These are phyloP conservation scores for Fraxinus dipetala DNA, from an alignment of 305 asterid species.

Conservation along the genomic window DNA sequence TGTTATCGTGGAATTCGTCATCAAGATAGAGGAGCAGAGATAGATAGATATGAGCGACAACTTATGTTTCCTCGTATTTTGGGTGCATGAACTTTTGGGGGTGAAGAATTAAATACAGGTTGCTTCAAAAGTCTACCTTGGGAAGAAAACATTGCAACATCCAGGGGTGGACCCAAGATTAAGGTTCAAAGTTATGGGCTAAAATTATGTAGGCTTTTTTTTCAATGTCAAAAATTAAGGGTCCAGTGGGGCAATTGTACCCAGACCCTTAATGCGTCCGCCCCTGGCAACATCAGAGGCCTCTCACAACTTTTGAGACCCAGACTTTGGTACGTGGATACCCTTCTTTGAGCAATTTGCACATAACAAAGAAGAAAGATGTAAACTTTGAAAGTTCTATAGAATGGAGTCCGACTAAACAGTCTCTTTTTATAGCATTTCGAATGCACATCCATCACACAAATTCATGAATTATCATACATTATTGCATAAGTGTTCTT, in stretches of 20 bases:
- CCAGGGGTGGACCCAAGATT: too few species aligned
- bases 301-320: conserved; percentile 34
- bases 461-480: background rate
- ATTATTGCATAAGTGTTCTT: background rate
- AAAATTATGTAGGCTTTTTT: background rate
- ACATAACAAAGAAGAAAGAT: conserved; percentile 83
- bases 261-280: background rate
- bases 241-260: background rate
- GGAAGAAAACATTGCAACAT: conserved; percentile 35
- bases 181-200: background rate
- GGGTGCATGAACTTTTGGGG: conserved; percentile 30
- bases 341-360: conserved; percentile 89
- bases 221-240: background rate
- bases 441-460: background rate
- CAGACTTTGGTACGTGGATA: conserved; percentile 34
- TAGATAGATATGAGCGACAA: too few species aligned
- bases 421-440: background rate
- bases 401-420: conserved; percentile 73
- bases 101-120: conserved; percentile 42
- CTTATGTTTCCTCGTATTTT: too few species aligned
- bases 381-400: conserved; percentile 66
- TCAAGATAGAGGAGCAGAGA: background rate
- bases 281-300: conserved; percentile 30
- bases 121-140: conserved; percentile 89
- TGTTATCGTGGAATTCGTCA: too few species aligned